Evolutionary conservation across 495 filamentous ascomycete genomes (phyloP), one percentile per base, ranked within the genome.

Genomic region (Choiromyces venosus): DNA sequence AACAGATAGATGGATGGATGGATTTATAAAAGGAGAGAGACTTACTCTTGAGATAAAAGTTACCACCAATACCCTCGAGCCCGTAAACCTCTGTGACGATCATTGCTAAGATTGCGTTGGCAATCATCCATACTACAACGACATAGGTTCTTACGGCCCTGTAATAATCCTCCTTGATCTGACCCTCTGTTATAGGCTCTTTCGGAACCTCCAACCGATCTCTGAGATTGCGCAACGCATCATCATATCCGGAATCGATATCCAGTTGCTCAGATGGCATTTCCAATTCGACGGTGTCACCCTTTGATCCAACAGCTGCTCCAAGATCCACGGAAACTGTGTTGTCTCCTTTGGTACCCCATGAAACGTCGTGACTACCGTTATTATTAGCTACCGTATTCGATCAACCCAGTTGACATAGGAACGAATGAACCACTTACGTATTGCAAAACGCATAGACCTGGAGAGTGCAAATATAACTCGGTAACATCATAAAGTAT

Each of bases 361-460:
- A 99, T 6, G 94, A 96, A 18, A 99, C 93, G 84, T 99, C 95
- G 87, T 99, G 95, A 66, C 66, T 56, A 61, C 65, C 35, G 44
- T 37, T 10, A n/a, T 7, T 19, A 21, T 36, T 37, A 73, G 36
- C 19, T 29, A 18, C 52, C 25, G 9, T 61, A 52, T 21, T 61
- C 52, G 25, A 33, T 16, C 25, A 33, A 21, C 44, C 44, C 21
- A 52, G 25, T 52, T 52, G 21, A 29, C n/a, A 25, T 39, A 35
- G 33, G 10, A 61, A 39, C 5, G 4, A 39, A 38, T 37, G 37
- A 21, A 36, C 29, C 39, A 71, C 72, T 65, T 5, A 73, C 52
- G 95, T 96, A 86, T 99, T 99, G 86, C 95, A 99, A 83, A 99
- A 98, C 44, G 95, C 95, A 85, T 99, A 99, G 52, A 98, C 93